Evolutionary conservation across 495 filamentous ascomycete species (phyloP).

Genomic region (Glarea lozoyensis): DNA sequence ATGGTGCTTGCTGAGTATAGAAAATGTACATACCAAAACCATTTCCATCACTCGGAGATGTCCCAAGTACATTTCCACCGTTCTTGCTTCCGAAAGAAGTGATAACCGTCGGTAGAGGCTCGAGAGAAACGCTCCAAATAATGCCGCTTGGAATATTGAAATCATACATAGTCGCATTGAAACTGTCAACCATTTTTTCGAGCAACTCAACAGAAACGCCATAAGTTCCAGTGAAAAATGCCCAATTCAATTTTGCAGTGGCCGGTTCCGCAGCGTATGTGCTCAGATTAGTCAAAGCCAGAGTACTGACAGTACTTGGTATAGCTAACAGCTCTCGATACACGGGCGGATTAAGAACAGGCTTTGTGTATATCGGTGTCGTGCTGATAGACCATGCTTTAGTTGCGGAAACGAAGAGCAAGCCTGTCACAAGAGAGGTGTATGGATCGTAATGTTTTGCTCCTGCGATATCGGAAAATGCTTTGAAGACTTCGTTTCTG

Average conservation of each 20-base stretch:
- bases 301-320: background rate
- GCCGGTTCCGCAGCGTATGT: background rate
- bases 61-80: conserved; percentile 12
- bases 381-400: conserved; percentile 6
- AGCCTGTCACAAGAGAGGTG: conserved; percentile 36
- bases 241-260: background rate
- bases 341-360: conserved; percentile 16
- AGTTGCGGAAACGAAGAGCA: conserved; percentile 20
- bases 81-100: conserved; percentile 7
- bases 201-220: background rate
- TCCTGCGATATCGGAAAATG: conserved; percentile 29
- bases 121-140: conserved; percentile 11
- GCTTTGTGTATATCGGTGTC: conserved; percentile 9
- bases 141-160: conserved; percentile 6
- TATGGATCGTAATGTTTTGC: conserved; percentile 29
- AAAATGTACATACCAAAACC: conserved; percentile 4
- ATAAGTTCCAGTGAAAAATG: conserved; percentile 2
- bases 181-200: conserved; percentile 5
- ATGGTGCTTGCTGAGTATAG: no score
- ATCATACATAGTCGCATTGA: conserved; percentile 7
- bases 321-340: background rate
- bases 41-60: conserved; percentile 8
- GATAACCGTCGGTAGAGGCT: conserved; percentile 9
- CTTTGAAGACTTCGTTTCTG: conserved; percentile 18
- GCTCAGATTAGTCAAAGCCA: background rate